Base-by-base conservation (phyloP, 495 filamentous ascomycete species). In the Paragyromitra xinjiangensis region DNA sequence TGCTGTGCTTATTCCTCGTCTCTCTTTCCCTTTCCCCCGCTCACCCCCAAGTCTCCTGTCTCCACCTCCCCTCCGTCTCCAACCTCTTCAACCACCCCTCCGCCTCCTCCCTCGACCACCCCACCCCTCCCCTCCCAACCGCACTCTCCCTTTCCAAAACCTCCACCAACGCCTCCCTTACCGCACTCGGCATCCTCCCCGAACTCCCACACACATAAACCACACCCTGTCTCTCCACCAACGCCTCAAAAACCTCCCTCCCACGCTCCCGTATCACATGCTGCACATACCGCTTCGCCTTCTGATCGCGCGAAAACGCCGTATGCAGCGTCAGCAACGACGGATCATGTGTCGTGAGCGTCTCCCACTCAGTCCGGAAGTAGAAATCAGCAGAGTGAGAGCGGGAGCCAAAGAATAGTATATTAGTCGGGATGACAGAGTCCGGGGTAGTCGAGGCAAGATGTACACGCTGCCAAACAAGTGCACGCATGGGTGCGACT, bases 271-370 rank as follows among this genome's bases (percentile, higher is more conserved):
- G 87, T 58, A 99, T 88, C 3, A 91, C 84, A 83, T 97, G 90
- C 81, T 99, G 95, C 9, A 99, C 95, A 80, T 99, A 99, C 37
- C 92, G 83, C 84, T 97, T 97, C 73, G 89, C 85, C 40, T 76
- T 62, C 83, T 92, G 89, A 77, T 93, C 90, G 2, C 95, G 85
- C 1, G 95, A 98, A 80, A 97, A 98, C 0, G 95, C 95, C 1
- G 93, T 90, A 69, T 89, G 84, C 12, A 97, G 88, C 0, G 7
- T 42, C 24, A 79, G 83, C 7, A 92, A 62, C 42, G 61, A 14
- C 9, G 48, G 61, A 9, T 78, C 72, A 1, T 74, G 55, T 3
- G 71, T 37, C 1, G 75, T 72, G 16, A 90, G 71, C 1, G 45
- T 8, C 0, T 79, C 50, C 94, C 94, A 98, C 71, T 98, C 96